Conservation (phyloP, 2,329 filamentous ascomycete species). For the Dryadomyces quercivorus region DNA sequence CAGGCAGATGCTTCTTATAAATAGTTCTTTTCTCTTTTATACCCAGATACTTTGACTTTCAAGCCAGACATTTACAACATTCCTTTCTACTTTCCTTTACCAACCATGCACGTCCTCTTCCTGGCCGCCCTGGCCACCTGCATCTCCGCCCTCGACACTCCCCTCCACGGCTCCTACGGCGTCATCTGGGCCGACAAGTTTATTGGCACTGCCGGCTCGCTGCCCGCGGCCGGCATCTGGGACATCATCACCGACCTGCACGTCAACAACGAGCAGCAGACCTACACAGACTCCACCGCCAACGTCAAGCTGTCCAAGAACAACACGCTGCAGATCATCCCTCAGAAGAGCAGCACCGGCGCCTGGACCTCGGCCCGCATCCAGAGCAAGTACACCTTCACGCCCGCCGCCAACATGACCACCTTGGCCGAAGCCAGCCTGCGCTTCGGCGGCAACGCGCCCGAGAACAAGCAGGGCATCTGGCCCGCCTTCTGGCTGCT, state of each 20-base stretch:
- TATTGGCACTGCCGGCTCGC: constrained; percentile 20
- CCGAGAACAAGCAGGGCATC: constrained; percentile 35
- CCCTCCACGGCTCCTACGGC: constrained; percentile 26
- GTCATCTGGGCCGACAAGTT: constrained; percentile 33
- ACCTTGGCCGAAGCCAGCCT: constrained; percentile 34
- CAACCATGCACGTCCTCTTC: not conserved
- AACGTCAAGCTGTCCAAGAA: constrained; percentile 40
- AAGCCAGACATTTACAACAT: no score
- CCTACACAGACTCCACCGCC: constrained; percentile 29
- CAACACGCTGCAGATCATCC: constrained; percentile 38
- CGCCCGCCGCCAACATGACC: constrained; percentile 29
- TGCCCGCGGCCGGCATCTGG: constrained; percentile 27
- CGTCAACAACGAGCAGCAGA: constrained; percentile 43
- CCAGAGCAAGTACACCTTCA: constrained; percentile 35
- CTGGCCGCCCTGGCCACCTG: constrained; percentile 8
- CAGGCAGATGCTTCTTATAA: no score
- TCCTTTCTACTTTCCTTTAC: not conserved
- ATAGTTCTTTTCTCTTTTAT: not conserved
- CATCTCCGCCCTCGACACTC: constrained; percentile 23
- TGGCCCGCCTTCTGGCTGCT: constrained; percentile 50
- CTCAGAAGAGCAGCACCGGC: constrained; percentile 26
- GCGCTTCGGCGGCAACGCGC: constrained; percentile 30
- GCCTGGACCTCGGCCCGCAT: constrained; percentile 43
- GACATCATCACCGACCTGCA: constrained; percentile 42
- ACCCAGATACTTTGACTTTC: not conserved